These are phyloP conservation scores for Brasilioporus rufonigricans DNA, from an alignment of 768 basidiomycete genomes.

Conservation along the genomic window DNA sequence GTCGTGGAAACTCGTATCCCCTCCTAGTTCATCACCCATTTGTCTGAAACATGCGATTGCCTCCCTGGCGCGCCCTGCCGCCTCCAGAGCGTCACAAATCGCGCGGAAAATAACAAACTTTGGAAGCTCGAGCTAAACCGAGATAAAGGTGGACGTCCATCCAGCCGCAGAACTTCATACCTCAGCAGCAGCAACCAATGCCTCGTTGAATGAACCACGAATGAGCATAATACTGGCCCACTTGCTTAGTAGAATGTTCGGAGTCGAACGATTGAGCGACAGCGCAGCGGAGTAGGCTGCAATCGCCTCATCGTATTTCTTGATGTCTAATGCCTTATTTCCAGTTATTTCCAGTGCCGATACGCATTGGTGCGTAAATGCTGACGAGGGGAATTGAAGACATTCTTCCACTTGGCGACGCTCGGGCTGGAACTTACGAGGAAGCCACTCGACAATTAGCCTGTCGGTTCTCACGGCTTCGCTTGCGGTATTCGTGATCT, in stretches of 20 bases:
- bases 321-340: too few relatives aligned
- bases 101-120: neutral
- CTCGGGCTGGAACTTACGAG: neutral
- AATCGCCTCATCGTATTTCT: too few relatives aligned
- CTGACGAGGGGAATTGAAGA: neutral
- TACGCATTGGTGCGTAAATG: too few relatives aligned
- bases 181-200: neutral
- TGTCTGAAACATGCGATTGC: neutral
- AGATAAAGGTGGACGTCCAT: neutral
- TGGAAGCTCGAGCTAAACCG: neutral
- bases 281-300: too few relatives aligned
- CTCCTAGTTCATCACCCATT: neutral
- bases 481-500: neutral
- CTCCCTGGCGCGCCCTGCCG: neutral
- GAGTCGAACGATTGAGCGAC: too few relatives aligned
- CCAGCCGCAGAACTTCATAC: neutral
- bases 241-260: too few relatives aligned
- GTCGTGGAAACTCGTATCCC: neutral
- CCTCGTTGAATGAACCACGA: neutral
- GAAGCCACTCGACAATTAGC: neutral
- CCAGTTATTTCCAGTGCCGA: too few relatives aligned
- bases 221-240: neutral
- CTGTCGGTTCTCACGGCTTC: neutral
- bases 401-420: too few relatives aligned
- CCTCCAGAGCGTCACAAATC: neutral